Base-by-base conservation (phyloP, 305 asterid species). In the Striga hermonthica region DNA sequence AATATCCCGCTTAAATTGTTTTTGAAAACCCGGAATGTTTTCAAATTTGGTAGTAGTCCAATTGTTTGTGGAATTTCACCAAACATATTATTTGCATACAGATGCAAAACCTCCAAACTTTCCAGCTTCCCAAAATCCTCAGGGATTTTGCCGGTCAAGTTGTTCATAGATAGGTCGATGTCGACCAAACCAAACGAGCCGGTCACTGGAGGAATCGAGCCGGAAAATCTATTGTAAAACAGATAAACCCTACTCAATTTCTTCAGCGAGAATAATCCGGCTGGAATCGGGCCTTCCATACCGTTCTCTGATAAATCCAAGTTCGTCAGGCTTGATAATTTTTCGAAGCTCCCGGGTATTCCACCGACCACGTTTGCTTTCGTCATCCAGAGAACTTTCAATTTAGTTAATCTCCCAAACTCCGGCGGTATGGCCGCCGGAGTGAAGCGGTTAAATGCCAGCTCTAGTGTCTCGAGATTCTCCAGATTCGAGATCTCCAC, bases 1-100 rank as follows among this genome's bases (percentile, higher is more conserved):
- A 93, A 57, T n/a, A 22, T 35, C 3, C 97, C 97, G 49, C 74
- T 83, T 71, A 93, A 55, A n/a, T 74, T 82, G 15, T 93, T 93
- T 34, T 57, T 67, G 72, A 84, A 92, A 53, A 79, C 73, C 45
- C 82, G 69, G 39, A 93, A 80, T 52, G 0, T 67, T 69, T 57
- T 71, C 61, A 93, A 50, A 66, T 65, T 75, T 53, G 86, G 86
- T 22, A 86, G 53, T n/a, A 56, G 64, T 52, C 90, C 94, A 9
- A 90, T 75, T 40, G 83, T 74, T 59, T 45, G 74, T 10, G 98
- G 95, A 35, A 93, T 34, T 59, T 75, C 78, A 8, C 95, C 98
- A 5, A 47, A 36, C 48, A 93, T 68, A 0, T 79, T 56, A 64
- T 93, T 93, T 0, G 59, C 16, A 40, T 52, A 84, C 58, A 90